These are phyloP conservation scores for Breviolum minutum DNA, from an alignment of 73 alveolate species.

Conservation along the genomic window DNA sequence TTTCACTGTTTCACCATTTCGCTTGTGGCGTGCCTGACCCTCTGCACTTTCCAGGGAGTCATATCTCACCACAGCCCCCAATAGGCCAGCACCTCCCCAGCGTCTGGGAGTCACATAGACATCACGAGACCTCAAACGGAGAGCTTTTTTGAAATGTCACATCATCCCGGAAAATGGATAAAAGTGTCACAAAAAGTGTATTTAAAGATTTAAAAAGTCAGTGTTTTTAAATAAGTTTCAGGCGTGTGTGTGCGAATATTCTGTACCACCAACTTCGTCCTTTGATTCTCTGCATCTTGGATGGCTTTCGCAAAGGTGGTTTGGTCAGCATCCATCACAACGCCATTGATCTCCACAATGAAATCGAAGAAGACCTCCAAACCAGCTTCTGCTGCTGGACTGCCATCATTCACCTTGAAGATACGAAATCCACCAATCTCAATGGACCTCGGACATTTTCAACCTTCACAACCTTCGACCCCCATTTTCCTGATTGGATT, in stretches of 20 bases:
- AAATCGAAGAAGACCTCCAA: constrained; percentile 92
- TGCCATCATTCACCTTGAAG: constrained; percentile 77
- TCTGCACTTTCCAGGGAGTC: constrained; percentile 76
- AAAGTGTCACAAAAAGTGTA: too few relatives aligned
- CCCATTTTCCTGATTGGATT: background rate
- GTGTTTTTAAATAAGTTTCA: background rate
- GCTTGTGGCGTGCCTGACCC: constrained; percentile 56
- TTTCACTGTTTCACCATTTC: too few relatives aligned
- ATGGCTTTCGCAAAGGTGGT: constrained; percentile 72
- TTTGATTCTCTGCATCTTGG: constrained; percentile 64
- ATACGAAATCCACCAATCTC: constrained; percentile 82
- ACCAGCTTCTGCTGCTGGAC: constrained; percentile 90
- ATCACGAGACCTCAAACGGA: constrained; percentile 46
- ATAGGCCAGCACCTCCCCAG: constrained; percentile 84
- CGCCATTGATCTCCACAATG: constrained; percentile 89
- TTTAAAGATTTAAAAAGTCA: too few relatives aligned
- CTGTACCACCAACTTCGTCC: constrained; percentile 78
- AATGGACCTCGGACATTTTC: constrained; percentile 29
- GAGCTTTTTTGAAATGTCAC: too few relatives aligned
- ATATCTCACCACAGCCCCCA: constrained; percentile 70
- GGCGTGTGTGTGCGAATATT: constrained; percentile 86
- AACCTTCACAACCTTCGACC: background rate
- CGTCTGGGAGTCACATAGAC: constrained; percentile 88
- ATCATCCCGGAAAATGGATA: too few relatives aligned
- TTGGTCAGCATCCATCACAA: constrained; percentile 80